A percentile compares a stretch with the other conserved stretches of the same genome.
These are phyloP conservation scores for Coemansia reversa DNA, from an alignment of 192 early-diverging fungal species.

Conservation along the genomic window DNA sequence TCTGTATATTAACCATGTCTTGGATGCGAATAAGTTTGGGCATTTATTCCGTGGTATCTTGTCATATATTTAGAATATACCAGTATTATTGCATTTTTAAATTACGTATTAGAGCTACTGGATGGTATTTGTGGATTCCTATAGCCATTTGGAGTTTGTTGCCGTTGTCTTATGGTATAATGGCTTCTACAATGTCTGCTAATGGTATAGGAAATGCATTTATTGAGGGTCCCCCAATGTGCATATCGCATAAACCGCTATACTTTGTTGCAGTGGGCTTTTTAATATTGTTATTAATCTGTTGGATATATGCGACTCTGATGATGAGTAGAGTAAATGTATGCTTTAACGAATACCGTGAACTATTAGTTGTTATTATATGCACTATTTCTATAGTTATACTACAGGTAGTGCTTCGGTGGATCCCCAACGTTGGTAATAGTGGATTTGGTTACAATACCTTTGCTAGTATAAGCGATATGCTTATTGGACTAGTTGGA, in stretches of 20 bases:
- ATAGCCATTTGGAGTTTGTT: slow-evolving; percentile 4
- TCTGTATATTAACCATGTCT: slow-evolving; percentile 39
- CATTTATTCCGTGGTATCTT: slow-evolving; percentile 26
- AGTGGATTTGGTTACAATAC: slow-evolving; percentile 37
- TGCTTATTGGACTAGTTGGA: slow-evolving; percentile 28
- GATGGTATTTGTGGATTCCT: slow-evolving; percentile 25
- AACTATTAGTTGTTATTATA: slow-evolving; percentile 24
- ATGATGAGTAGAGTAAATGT: slow-evolving; percentile 23
- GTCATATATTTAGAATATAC: slow-evolving; percentile 39
- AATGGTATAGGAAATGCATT: slow-evolving; percentile 14
- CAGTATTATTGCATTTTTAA: slow-evolving; percentile 43
- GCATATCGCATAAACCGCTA: slow-evolving; percentile 26
- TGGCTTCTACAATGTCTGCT: slow-evolving; percentile 31
- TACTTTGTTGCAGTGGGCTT: slow-evolving; percentile 38
- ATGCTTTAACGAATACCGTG: slow-evolving; percentile 43
- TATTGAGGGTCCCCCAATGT: slow-evolving; percentile 17
- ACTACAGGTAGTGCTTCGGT: slow-evolving; percentile 38
- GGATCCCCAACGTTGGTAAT: slow-evolving; percentile 31
- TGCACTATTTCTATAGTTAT: slow-evolving; percentile 18
- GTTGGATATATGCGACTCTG: slow-evolving; percentile 27
- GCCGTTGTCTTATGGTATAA: slow-evolving; percentile 25
- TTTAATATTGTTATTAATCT: slow-evolving; percentile 14
- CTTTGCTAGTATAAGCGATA: slow-evolving; percentile 29
- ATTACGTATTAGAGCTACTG: slow-evolving; percentile 27
- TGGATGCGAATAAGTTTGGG: slow-evolving; percentile 49